A percentile compares a stretch with the other conserved stretches of the same genome.
These are phyloP conservation scores for Cucurbita maxima DNA, from an alignment of 306 rosid genomes.

Conservation along the genomic window DNA sequence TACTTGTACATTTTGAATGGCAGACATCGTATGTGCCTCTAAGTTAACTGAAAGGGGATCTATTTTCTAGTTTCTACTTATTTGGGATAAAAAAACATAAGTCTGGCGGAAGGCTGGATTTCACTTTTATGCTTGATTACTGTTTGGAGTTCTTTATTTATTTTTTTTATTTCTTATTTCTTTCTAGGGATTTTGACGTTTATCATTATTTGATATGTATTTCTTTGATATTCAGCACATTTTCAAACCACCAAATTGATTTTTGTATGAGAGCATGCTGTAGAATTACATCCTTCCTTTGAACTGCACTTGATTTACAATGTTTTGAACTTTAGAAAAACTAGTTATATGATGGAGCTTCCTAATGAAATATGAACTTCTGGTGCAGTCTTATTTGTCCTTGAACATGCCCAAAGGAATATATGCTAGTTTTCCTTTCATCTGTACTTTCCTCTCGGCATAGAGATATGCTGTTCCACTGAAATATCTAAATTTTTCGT, in stretches of 20 bases:
- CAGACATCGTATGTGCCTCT: not conserved
- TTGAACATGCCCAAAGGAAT: not conserved
- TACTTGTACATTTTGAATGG: not conserved
- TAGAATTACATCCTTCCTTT: not conserved
- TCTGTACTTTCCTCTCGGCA: not conserved
- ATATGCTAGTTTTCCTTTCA: not conserved
- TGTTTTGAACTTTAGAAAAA: not conserved
- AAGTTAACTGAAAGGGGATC: not conserved
- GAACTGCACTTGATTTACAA: not conserved
- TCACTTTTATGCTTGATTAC: not conserved
- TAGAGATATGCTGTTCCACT: not conserved
- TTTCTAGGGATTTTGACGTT: too few species aligned
- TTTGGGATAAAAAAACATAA: not conserved
- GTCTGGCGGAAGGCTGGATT: not conserved
- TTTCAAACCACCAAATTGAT: not conserved
- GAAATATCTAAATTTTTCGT: not conserved
- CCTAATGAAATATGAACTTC: not conserved
- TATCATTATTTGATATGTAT: too few species aligned
- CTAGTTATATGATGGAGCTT: not conserved
- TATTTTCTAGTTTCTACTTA: not conserved
- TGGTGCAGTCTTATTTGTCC: not conserved
- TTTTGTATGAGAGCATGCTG: not conserved
- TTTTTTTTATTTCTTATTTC: too few species aligned
- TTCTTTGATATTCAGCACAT: not conserved
- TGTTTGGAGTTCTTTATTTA: not conserved